These are phyloP conservation scores for Coniferiporia weirii DNA, from an alignment of 1,284 basidiomycete species.

Conservation along the genomic window DNA sequence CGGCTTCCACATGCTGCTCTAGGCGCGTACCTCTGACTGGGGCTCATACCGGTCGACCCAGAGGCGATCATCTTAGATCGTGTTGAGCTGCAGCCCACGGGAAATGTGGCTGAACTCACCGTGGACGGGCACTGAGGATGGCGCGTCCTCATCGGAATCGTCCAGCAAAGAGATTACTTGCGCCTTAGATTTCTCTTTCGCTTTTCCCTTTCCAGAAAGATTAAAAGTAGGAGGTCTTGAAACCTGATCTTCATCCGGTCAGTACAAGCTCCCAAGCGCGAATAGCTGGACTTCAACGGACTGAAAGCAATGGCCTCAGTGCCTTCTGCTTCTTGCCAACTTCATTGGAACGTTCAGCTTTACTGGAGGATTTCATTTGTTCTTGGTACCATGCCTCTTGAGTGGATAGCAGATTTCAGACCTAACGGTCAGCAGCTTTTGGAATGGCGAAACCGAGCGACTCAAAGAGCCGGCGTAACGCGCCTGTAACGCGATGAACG, in stretches of 20 bases:
- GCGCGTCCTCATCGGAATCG: constrained; percentile 23
- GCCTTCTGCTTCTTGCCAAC: constrained; percentile 25
- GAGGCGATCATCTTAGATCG: constrained; percentile 40
- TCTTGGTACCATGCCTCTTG: too few species aligned
- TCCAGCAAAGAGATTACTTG: constrained; percentile 15
- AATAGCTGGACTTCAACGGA: constrained; percentile 25
- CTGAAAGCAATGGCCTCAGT: constrained; percentile 44
- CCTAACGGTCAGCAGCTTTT: too few species aligned
- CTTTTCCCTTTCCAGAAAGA: constrained; percentile 39
- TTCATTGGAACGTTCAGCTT: too few species aligned
- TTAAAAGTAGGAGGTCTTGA: constrained; percentile 33
- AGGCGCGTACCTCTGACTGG: constrained; percentile 46
- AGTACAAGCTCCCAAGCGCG: constrained; percentile 8
- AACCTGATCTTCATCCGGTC: constrained; percentile 26
- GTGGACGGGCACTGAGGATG: not conserved
- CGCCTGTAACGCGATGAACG: too few species aligned
- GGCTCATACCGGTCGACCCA: constrained; percentile 83
- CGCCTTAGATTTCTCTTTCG: constrained; percentile 33
- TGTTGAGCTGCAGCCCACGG: constrained; percentile 2
- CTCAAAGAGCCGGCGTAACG: too few species aligned
- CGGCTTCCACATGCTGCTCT: not conserved
- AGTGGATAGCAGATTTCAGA: too few species aligned
- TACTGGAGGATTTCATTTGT: too few species aligned
- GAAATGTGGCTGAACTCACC: not conserved
- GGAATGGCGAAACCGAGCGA: too few species aligned